Conservation (phyloP, 129 eudicot genomes). For the Helianthus annuus region DNA sequence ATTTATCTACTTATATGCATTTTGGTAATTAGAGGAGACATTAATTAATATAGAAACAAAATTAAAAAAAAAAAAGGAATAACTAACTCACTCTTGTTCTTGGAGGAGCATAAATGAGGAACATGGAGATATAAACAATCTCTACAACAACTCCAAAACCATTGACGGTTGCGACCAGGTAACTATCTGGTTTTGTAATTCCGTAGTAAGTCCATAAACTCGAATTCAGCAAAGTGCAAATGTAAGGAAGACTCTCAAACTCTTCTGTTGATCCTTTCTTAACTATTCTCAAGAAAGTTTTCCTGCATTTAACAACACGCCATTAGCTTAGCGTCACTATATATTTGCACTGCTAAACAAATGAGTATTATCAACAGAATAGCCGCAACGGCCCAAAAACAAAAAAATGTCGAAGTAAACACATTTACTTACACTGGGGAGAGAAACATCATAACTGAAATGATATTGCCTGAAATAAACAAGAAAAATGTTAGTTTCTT, state of each 20-base stretch:
- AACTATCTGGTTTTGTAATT: slow-evolving; percentile 56
- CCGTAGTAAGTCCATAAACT: slow-evolving; percentile 78
- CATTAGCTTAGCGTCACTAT: background rate
- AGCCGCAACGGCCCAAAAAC: too few relatives aligned
- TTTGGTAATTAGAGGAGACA: background rate
- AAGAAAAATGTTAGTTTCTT: background rate
- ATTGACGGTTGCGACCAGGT: slow-evolving; percentile 72
- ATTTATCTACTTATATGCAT: background rate
- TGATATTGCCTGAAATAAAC: slow-evolving; percentile 50
- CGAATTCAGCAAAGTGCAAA: slow-evolving; percentile 58
- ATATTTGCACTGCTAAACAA: too few relatives aligned
- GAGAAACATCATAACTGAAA: slow-evolving; percentile 66
- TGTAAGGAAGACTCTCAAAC: slow-evolving; percentile 71
- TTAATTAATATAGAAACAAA: background rate
- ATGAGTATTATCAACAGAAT: too few relatives aligned
- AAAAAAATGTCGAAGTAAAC: background rate
- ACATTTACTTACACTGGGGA: slow-evolving; percentile 58
- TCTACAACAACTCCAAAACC: slow-evolving; percentile 64
- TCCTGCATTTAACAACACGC: slow-evolving; percentile 40
- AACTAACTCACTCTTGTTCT: slow-evolving; percentile 35
- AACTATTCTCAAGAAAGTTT: slow-evolving; percentile 54
- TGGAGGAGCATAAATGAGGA: slow-evolving; percentile 60
- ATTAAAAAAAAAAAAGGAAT: background rate
- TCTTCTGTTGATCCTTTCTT: slow-evolving; percentile 56
- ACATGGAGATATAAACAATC: slow-evolving; percentile 49